Conservation (phyloP, 208 protist genomes). For the Wallacemonas sp. region DNA sequence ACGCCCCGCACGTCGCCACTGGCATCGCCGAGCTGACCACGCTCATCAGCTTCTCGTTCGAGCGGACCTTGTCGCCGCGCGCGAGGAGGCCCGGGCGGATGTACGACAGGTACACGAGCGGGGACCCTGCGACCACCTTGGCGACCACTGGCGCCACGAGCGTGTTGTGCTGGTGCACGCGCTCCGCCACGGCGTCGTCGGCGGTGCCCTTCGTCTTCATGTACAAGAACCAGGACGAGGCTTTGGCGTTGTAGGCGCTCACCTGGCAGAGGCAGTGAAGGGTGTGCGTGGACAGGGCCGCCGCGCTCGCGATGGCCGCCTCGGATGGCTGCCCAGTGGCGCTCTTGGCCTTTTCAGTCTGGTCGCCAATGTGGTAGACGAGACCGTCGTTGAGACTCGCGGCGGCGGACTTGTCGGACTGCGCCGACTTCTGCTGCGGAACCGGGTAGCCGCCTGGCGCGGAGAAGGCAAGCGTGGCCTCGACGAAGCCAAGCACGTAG, state of each 20-base stretch:
- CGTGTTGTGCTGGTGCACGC: slow-evolving; percentile 28
- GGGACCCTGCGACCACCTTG: not conserved
- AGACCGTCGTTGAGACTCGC: slow-evolving; percentile 18
- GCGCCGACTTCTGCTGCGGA: not conserved
- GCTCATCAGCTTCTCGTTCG: slow-evolving; percentile 46
- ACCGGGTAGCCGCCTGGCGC: slow-evolving; percentile 24
- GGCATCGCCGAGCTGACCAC: slow-evolving; percentile 40
- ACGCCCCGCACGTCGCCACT: slow-evolving; percentile 50
- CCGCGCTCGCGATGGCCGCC: slow-evolving; percentile 21
- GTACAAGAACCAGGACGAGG: slow-evolving; percentile 69
- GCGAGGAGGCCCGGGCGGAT: slow-evolving; percentile 66
- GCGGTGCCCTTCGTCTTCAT: slow-evolving; percentile 61
- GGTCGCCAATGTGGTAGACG: slow-evolving; percentile 34
- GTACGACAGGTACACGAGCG: slow-evolving; percentile 40
- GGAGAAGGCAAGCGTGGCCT: slow-evolving; percentile 57
- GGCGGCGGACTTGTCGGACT: not conserved
- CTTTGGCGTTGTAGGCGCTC: slow-evolving; percentile 50
- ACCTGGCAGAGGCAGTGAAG: slow-evolving; percentile 51
- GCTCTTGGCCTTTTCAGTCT: not conserved
- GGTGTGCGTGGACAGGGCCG: slow-evolving; percentile 23
- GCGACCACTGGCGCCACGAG: not conserved
- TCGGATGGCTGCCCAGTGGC: not conserved
- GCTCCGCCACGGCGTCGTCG: slow-evolving; percentile 57
- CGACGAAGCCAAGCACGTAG: slow-evolving; percentile 69
- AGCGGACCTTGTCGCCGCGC: slow-evolving; percentile 52